Evolutionary conservation across 2,329 filamentous ascomycete genomes (phyloP), one percentile per base, ranked within the genome.

Genomic region (Sarocladiaceae sp.): DNA sequence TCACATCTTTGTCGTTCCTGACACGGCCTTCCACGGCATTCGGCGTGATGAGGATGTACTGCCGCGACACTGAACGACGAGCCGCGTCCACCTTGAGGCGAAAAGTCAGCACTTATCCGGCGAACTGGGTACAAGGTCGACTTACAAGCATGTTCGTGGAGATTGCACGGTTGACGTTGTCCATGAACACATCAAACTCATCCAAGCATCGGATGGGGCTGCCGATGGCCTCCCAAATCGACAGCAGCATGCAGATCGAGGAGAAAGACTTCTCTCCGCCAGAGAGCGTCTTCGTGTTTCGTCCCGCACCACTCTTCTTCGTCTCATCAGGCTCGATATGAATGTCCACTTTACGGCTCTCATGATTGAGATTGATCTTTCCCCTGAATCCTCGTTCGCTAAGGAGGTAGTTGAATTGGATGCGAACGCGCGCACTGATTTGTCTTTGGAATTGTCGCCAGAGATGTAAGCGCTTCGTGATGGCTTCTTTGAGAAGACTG

Each of bases 161-260:
- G 60, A 95, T 88, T 52, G 88, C 90, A 55, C 94, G 84, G 69
- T 99, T 99, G 54, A 97, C 90, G 59, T 87, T 90, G 70, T 99
- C 94, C 94, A 99, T 99, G 76, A 97, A 99, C 28, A 99, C 94
- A 66, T 99, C 94, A 64, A 97, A 99, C 70, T 99, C 94, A 69
- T 99, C 94, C 51, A 99, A 77, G 64, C 94, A 99, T 52, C 94
- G 84, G 55, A 99, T 87, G 1, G 92, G 93, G 17, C 91, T 95
- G 11, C 94, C 93, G 87, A 99, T 99, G 26, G 94, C 93, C 65
- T 99, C 94, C 94, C 94, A 99, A 17, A 99, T 86, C 2, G 91
- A 84, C 28, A 99, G 78, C 52, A 99, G 74, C 60, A 99, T 80
- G 70, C 94, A 99, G 54, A 97, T 95, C 3, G 93, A 96, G 3